Base-by-base conservation (phyloP, 352 stramenopile species). In the Phytophthora sp. region DNA sequence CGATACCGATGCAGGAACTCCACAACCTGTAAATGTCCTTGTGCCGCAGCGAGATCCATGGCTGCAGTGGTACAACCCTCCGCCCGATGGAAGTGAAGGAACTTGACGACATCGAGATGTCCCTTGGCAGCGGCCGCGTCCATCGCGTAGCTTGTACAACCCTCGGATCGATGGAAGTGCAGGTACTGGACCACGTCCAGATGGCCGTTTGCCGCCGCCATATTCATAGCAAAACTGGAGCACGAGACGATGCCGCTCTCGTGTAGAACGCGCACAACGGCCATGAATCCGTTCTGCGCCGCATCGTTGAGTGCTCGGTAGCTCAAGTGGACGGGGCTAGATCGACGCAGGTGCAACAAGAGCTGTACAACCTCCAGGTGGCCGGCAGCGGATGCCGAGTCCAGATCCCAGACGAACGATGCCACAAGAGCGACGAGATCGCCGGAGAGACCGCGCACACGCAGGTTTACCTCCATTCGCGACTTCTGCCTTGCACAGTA, bases 71-170 rank as follows among this genome's bases (percentile, higher is more conserved):
- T 77, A 56, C 69, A 79, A 24, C 69, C 64, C 63, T 78, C 72
- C 0, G 11, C 23, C 6, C 74, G 57, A 50, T 76, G 36, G 5
- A 56, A 54, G 55, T 86, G 66, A 2, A 86, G 61, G 54, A 79
- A 86, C 51, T 58, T 63, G 20, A 86, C 72, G 4, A 82, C 47
- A 9, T 63, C 36, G 0, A 82, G 29, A 54, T 76, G 53, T 7
- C 75, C 75, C 16, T 73, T 74, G 8, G 63, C 65, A 12, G 75
- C 75, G 5, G 75, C 72, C 4, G 69, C 71, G 53, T 80, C 66
- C 75, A 83, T 79, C 6, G 75, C 75, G 46, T 76, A 71, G 23
- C 65, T 57, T 1, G 71, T 80, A 65, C 69, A 80, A 33, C 71
- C 72, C 54, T 83, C 75, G 7, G 36, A 20, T 15, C 75, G 75